Evolutionary conservation across 2,329 filamentous ascomycete species (phyloP), one percentile per base, ranked within the genome.

Genomic region (Thermomyces lanuginosus): DNA sequence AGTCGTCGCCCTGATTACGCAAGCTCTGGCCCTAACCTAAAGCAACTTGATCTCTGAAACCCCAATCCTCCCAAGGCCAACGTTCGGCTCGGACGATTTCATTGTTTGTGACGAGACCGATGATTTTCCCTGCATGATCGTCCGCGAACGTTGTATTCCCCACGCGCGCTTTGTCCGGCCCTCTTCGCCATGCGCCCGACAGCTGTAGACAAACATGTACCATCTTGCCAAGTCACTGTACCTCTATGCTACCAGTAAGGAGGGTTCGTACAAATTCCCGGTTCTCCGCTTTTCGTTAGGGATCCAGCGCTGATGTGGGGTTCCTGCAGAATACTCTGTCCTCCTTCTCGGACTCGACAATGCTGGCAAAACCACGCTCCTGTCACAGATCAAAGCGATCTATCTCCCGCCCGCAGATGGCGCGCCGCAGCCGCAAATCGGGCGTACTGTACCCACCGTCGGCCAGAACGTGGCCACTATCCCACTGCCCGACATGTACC

Each of bases 321-420:
- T 20, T 20, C 24, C 16, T 19, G 18, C 46, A 89, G 86, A 95
- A 62, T 95, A 93, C 64, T 93, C 86, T 12, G 81, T 93, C 46
- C 81, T 95, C 48, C 76, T 95, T 40, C 79, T 95, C 44, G 89
- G 89, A 36, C 79, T 95, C 48, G 89, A 95, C 64, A 95, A 95
- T 51, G 89, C 89, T 34, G 89, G 89, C 55, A 95, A 95, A 64
- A 95, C 89, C 21, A 95, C 89, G 14, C 84, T 95, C 49, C 83
- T 93, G 56, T 82, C 91, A 50, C 84, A 93, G 55, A 82, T 95
- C 55, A 93, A 92, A 59, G 71, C 82, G 29, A 67, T 91, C 48
- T 92, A 82, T 64, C 52, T 55, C 24, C 52, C 53, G 8, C 34
- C 36, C 11, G 32, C 51, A 12, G 51, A 55, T 24, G 49, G 49